Evolutionary conservation across 192 early-diverging fungal genomes (phyloP).

Genomic region (Gorgonomyces haynaldii): DNA sequence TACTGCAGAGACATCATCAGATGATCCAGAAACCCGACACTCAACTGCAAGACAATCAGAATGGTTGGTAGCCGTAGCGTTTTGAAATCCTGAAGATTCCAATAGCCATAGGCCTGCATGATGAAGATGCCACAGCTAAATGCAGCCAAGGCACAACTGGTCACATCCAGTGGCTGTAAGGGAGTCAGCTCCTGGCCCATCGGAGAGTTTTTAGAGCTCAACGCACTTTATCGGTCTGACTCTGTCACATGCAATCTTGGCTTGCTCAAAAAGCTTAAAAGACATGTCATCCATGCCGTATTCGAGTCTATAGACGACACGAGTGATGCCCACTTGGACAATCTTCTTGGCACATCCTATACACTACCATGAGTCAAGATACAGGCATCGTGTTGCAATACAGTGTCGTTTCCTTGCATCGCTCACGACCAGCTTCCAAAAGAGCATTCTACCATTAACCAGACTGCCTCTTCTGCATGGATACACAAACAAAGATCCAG

Average conservation of each 20-base stretch:
- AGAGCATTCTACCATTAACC: conserved; percentile 65
- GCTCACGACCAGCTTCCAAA: conserved; percentile 87
- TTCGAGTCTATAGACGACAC: conserved; percentile 83
- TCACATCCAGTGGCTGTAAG: too few species aligned
- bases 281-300: conserved; percentile 94
- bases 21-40: background rate
- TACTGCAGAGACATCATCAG: background rate
- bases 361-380: conserved; percentile 21
- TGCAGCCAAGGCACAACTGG: background rate
- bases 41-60: background rate
- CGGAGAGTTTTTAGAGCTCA: too few species aligned
- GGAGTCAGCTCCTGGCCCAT: too few species aligned
- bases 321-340: conserved; percentile 81
- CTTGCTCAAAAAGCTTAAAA: conserved; percentile 67
- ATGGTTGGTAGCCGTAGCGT: background rate
- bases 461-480: conserved; percentile 80
- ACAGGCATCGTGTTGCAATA: conserved; percentile 90
- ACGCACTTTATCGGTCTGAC: too few species aligned
- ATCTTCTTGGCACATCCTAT: conserved; percentile 92
- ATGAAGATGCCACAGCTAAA: background rate
- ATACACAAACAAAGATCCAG: conserved; percentile 89
- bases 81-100: background rate
- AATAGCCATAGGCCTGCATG: background rate
- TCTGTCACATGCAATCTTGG: conserved; percentile 60
- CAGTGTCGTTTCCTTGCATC: conserved; percentile 49